Conservation (phyloP, 495 filamentous ascomycete species). For the Neurospora sp. region DNA sequence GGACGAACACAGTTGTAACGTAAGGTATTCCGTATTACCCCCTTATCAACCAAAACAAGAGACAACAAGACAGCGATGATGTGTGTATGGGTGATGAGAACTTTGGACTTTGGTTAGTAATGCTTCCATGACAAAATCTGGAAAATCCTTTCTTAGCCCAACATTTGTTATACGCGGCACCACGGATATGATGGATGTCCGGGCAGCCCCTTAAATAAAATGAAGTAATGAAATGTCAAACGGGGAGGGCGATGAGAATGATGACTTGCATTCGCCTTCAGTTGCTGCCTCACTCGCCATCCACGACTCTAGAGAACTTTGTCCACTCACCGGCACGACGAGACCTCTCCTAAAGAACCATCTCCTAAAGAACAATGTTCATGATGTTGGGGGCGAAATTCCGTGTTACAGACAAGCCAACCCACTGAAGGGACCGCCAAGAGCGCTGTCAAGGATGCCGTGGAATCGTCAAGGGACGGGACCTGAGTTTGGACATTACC, state of each 20-base stretch:
- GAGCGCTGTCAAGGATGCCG: not conserved
- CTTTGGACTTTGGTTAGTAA: not conserved
- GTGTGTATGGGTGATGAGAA: not conserved
- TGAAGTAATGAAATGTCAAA: not conserved
- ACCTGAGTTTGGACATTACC: not conserved
- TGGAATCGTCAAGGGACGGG: not conserved
- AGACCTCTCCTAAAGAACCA: not conserved
- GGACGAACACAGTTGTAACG: not conserved
- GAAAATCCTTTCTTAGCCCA: not conserved
- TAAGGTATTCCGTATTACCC: not conserved
- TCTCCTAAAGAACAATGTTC: too few relatives aligned
- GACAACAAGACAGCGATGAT: not conserved
- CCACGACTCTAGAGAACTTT: not conserved
- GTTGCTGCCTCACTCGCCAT: not conserved
- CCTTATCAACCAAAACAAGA: not conserved
- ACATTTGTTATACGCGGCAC: not conserved
- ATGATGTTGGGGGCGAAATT: not conserved
- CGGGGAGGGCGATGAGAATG: not conserved
- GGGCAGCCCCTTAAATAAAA: not conserved
- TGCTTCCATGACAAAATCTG: not conserved
- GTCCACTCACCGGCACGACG: not conserved
- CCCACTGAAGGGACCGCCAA: not conserved
- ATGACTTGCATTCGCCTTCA: not conserved
- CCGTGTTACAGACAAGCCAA: not conserved
- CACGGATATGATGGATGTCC: not conserved